Conservation (phyloP, 1,284 basidiomycete species). For the Volvariella volvacea region DNA sequence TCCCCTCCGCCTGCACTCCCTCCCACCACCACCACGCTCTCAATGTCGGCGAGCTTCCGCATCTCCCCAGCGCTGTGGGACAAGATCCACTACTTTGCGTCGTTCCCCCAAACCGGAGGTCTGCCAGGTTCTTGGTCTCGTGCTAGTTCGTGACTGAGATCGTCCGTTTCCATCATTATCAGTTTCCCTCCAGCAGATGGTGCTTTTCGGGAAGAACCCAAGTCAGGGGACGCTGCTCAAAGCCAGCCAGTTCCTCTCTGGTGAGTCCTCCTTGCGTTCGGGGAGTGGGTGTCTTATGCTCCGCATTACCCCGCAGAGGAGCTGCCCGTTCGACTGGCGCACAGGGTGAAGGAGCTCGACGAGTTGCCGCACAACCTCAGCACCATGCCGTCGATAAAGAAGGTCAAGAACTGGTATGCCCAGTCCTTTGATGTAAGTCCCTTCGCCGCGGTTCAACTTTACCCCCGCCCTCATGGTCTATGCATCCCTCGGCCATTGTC, state of each 20-base stretch:
- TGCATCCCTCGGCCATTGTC: slow-evolving; percentile 8
- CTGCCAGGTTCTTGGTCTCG: slow-evolving; percentile 18
- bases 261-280: slow-evolving; percentile 27
- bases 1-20: not conserved
- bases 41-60: slow-evolving; percentile 55
- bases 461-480: not conserved
- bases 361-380: slow-evolving; percentile 89
- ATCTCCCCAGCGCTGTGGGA: slow-evolving; percentile 85
- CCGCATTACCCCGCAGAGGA: slow-evolving; percentile 50
- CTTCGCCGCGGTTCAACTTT: not conserved
- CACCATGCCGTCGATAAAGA: slow-evolving; percentile 89
- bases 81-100: slow-evolving; percentile 90
- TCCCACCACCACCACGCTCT: slow-evolving; percentile 10
- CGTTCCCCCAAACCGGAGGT: slow-evolving; percentile 91
- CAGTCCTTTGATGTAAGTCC: slow-evolving; percentile 89
- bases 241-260: slow-evolving; percentile 78
- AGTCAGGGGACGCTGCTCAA: slow-evolving; percentile 84
- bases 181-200: slow-evolving; percentile 93
- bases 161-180: slow-evolving; percentile 5
- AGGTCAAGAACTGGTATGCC: slow-evolving; percentile 98
- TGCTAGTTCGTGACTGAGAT: not conserved
- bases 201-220: slow-evolving; percentile 82
- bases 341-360: slow-evolving; percentile 95
- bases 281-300: not conserved
- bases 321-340: slow-evolving; percentile 90